Conservation (phyloP, 2,329 filamentous ascomycete species). For the Corniculantispora saksenae region DNA sequence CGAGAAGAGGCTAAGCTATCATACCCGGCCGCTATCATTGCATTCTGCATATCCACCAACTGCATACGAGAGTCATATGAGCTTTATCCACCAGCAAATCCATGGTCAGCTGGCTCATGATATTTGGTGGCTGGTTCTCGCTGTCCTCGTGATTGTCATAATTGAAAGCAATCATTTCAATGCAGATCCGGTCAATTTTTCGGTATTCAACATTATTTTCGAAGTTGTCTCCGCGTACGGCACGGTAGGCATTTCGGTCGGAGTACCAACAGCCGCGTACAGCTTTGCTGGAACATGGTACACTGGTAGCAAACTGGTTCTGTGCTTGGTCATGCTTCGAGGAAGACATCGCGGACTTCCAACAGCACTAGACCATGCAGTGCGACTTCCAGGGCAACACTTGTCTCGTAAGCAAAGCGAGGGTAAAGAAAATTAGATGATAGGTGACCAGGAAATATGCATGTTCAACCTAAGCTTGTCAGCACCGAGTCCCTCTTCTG, state of each 20-base stretch:
- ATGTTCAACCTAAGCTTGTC: not conserved
- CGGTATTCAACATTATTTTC: slow-evolving; percentile 62
- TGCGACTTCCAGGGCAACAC: slow-evolving; percentile 42
- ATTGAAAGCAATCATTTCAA: slow-evolving; percentile 60
- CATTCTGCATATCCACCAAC: not conserved
- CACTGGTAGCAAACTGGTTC: slow-evolving; percentile 56
- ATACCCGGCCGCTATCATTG: not conserved
- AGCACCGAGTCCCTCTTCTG: no score
- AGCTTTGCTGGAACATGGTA: slow-evolving; percentile 58
- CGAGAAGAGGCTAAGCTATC: not conserved
- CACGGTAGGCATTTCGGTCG: slow-evolving; percentile 61
- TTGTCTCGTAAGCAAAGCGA: slow-evolving; percentile 32
- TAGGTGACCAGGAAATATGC: not conserved
- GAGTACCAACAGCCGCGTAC: slow-evolving; percentile 53
- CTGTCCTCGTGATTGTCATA: slow-evolving; percentile 59
- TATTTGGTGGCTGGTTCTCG: slow-evolving; percentile 65
- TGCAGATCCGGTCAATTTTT: slow-evolving; percentile 51
- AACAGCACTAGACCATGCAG: slow-evolving; percentile 56
- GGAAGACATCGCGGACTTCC: slow-evolving; percentile 59
- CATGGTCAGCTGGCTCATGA: slow-evolving; percentile 67
- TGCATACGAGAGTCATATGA: slow-evolving; percentile 38
- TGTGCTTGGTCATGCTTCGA: slow-evolving; percentile 58
- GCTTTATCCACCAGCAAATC: slow-evolving; percentile 58
- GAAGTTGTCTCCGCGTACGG: slow-evolving; percentile 61
- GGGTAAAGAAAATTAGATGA: not conserved